Base-by-base conservation (phyloP, 2,329 filamentous ascomycete genomes). In the Aspergillus fumigatus region DNA sequence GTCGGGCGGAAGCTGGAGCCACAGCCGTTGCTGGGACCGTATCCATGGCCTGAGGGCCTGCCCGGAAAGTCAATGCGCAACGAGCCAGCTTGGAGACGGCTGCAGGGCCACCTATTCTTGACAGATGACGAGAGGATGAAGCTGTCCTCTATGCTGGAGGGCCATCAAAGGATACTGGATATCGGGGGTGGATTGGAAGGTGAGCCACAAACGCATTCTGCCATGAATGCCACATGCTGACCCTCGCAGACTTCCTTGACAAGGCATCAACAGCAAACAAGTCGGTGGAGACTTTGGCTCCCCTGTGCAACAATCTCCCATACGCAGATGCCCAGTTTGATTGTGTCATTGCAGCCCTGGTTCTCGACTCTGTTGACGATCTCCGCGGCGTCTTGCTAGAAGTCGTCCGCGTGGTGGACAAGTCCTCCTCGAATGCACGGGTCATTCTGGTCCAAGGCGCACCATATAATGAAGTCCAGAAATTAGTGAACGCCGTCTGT, bases 361-460 rank as follows among this genome's bases (percentile, higher is more conserved):
- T 19, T 19, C 51, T 48, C 25, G 47, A 50, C 23, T 23, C 23
- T 32, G 17, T 50, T 11, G 26, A 21, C 14, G 35, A 54, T 32
- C 14, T 41, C n/a, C 3, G 9, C 1, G 21, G 25, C 17, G 25
- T 35, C 32, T 23, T 48, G 38, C 35, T 26, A 27, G 47, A 54
- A 47, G 19, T 27, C 14, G 23, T 32, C 11, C 47, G 26, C 26
- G 40, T 54, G 25, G 19, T 35, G 14, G 25, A 47, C 26, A 19
- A 26, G 25, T n/a, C 9, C 2, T 25, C 23, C 38, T 10, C 32
- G 3, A 48, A 47, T 35, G 35, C 52, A 3, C 9, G 23, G 6
- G 35, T 57, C 14, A n/a, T 54, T 3, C 17, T 57, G 14, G 35
- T 54, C 19, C 55, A 57, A 25, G 55, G 49, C 1, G 55, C 48